phyloP scores from a whole-genome alignment of 495 filamentous ascomycete species.

The Halenospora varia region DNA sequence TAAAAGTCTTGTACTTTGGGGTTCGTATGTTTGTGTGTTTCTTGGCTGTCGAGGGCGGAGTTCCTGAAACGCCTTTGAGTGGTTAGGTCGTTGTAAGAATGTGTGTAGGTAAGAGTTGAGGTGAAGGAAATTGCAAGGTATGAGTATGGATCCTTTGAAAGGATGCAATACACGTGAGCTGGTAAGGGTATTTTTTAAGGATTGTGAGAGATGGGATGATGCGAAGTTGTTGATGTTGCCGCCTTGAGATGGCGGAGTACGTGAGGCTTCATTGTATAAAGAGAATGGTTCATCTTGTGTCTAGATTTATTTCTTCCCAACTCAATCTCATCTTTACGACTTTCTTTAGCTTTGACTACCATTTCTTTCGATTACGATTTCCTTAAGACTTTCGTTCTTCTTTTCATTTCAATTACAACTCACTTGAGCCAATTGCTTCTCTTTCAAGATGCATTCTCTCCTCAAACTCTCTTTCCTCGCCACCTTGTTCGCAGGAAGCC shows the following conservation, averaged over 20 bases:
- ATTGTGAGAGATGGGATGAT: not conserved
- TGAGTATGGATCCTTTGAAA: no score
- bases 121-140: no score
- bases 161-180: no score
- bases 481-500: not conserved
- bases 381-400: not conserved
- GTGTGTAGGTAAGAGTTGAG: no score
- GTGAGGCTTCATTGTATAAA: not conserved
- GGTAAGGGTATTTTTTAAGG: not conserved
- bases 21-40: no score
- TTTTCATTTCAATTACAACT: no score
- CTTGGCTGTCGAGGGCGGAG: no score
- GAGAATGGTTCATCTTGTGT: not conserved
- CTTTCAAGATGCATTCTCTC: not conserved
- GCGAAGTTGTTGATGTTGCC: not conserved
- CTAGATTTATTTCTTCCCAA: not conserved
- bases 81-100: no score
- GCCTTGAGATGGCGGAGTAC: not conserved
- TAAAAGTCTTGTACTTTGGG: no score
- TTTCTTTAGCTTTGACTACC: not conserved
- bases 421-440: no score
- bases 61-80: no score
- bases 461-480: not conserved
- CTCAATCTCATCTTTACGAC: not conserved
- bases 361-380: not conserved